Percentiles rank a stretch among this genome's conserved stretches.
Conservation (phyloP, 176 grass and related monocot genomes). For the Phoenix dactylifera region DNA sequence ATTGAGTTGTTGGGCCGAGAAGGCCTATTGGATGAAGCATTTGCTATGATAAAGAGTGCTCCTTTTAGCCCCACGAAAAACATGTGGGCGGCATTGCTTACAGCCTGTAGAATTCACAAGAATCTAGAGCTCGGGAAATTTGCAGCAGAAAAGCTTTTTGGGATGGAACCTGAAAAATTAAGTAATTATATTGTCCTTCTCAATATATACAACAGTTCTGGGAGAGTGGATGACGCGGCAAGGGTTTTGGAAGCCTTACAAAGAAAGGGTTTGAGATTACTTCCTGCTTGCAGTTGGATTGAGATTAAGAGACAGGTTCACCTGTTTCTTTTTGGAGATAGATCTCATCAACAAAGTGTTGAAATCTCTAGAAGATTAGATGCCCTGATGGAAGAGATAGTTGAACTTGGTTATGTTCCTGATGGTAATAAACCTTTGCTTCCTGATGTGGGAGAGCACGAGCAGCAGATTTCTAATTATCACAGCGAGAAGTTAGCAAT, state of each 20-base stretch:
- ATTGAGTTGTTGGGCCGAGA: constrained; percentile 80
- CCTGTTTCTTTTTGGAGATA: constrained; percentile 68
- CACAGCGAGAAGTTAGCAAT: constrained; percentile 76
- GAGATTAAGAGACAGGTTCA: constrained; percentile 63
- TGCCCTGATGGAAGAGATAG: constrained; percentile 42
- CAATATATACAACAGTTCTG: constrained; percentile 54
- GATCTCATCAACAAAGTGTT: constrained; percentile 32
- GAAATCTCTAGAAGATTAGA: constrained; percentile 62
- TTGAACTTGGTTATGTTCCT: constrained; percentile 38
- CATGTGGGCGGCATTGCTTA: constrained; percentile 78
- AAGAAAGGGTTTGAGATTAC: constrained; percentile 35
- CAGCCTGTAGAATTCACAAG: constrained; percentile 66
- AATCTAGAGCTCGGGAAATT: constrained; percentile 58
- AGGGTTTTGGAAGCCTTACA: constrained; percentile 44
- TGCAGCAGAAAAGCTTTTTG: constrained; percentile 56
- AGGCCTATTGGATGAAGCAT: constrained; percentile 73
- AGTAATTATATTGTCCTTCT: constrained; percentile 61
- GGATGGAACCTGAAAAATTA: constrained; percentile 55
- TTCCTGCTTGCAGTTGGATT: constrained; percentile 66
- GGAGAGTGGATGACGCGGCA: constrained; percentile 32
- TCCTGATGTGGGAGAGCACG: constrained; percentile 45
- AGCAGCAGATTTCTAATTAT: constrained; percentile 27
- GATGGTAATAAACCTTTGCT: constrained; percentile 43
- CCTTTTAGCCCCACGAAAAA: constrained; percentile 54
- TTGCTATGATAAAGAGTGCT: constrained; percentile 56